Evolutionary conservation across 371 early-diverging fungal species (phyloP), one percentile per base, ranked within the genome.

Genomic region (Capniomyces stellatus): DNA sequence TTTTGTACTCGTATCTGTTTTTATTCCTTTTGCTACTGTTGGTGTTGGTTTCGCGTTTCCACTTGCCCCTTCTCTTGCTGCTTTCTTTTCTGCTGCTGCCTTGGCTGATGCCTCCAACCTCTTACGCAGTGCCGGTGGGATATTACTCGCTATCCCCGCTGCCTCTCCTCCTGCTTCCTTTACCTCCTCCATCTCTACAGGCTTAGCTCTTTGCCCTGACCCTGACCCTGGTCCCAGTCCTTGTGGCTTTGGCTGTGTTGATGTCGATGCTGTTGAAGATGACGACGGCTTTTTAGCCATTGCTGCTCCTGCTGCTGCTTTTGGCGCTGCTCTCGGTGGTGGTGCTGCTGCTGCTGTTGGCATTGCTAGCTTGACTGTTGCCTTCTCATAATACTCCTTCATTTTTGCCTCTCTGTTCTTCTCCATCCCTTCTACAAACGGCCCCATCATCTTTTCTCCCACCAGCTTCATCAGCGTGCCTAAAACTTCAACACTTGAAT

Each of bases 381-480:
- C 92, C 66, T 87, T 85, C 28, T 83, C 88, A 44, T 62, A 82
- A 31, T 75, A 84, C 60, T 95, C 94, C 48, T 75, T 79, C 24
- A 95, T 78, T 62, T 93, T 95, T 1, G 75, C 78, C 66, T 71
- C 71, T 67, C 88, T 92, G 57, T 83, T 77, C 59, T 85, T 77
- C 55, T 95, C 97, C 40, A 96, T 60, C 1, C 79, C 77, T 46
- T 92, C 95, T 1, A 87, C 58, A 59, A 77, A 85, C 0, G 76
- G 70, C 3, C 69, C 46, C 64, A 92, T 59, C 0, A 75, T 71
- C 21, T 83, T 81, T 57, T 92, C 92, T 12, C 87, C 83, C 4
- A 88, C 79, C 10, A 82, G 71, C 59, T 85, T 85, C 77, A 89
- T 82, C 54, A 96, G 66, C 0, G 86, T 86, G 12, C 90, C 98